Conservation (phyloP, 441 rosid species). For the Euphorbia schlechtendalii region DNA sequence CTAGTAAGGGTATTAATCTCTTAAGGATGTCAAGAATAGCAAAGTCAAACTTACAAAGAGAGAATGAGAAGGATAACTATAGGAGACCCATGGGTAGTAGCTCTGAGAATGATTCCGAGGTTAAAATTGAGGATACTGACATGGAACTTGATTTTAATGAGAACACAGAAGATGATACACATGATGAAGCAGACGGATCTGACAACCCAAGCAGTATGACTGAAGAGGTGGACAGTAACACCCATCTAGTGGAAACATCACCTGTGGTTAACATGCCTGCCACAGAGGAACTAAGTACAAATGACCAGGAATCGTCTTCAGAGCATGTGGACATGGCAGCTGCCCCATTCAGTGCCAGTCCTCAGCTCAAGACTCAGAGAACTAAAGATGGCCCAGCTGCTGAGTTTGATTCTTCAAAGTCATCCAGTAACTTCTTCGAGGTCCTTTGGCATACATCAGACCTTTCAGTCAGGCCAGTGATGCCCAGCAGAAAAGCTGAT, state of each 20-base stretch:
- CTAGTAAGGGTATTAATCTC: conserved; percentile 67
- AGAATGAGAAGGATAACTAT: conserved; percentile 95
- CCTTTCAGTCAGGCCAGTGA: conserved; percentile 91
- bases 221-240: conserved; percentile 39
- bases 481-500: conserved; percentile 92
- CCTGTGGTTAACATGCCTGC: conserved; percentile 32
- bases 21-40: conserved; percentile 90
- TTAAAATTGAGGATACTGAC: conserved; percentile 82
- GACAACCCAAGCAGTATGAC: conserved; percentile 38
- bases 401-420: conserved; percentile 51
- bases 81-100: conserved; percentile 70
- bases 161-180: conserved; percentile 63
- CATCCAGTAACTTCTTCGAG: conserved; percentile 50
- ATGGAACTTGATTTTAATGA: conserved; percentile 98
- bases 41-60: conserved; percentile 77
- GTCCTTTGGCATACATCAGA: conserved; percentile 93
- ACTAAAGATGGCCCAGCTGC: conserved; percentile 44
- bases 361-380: conserved; percentile 55
- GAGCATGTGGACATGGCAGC: conserved; percentile 52
- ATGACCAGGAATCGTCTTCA: conserved; percentile 47
- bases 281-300: conserved; percentile 42
- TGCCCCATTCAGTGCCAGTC: conserved; percentile 55
- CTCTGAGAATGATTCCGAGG: conserved; percentile 77
- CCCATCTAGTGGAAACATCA: conserved; percentile 33
- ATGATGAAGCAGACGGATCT: conserved; percentile 66